Base-by-base conservation (phyloP, 495 filamentous ascomycete genomes). In the Penicillium chermesinum region DNA sequence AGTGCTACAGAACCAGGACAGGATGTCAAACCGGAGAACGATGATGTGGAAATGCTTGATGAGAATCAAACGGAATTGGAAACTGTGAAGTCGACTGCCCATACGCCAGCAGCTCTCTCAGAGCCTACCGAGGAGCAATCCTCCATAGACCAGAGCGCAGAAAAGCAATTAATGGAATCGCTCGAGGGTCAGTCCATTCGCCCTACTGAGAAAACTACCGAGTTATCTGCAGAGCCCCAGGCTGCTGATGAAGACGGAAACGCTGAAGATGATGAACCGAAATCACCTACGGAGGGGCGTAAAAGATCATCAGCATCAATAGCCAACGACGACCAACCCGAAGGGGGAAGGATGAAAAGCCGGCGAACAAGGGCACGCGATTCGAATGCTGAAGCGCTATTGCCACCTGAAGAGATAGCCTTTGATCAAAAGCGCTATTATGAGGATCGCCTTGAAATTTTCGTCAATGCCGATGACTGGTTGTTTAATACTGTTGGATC, bases 351-450 rank as follows among this genome's bases (percentile, higher is more conserved):
- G 38, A 80, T 84, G 56, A 81, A 89, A 57, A 94, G 88, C 67
- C 91, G 91, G 58, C 78, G 91, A 39, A 88, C 87, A 20, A 79
- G 88, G 50, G 84, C 87, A 20, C 78, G 89, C 30, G 89, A 91
- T 41, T 86, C 83, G 5, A 81, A 81, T 48, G 64, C 66, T 1
- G 88, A 87, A 16, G 57, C 55, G 8, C 58, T 67, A 15, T 61
- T 61, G 32, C 64, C 61, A 14, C 61, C 58, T 4, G 87, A 88
- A 17, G 77, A 76, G 36, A 60, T 72, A 17, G 54, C 65, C 3
- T 75, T 84, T 51, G 85, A 91, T 48, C 78, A 81, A 25, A 74
- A 76, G n/a, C 85, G 81, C 9, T 81, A 87, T 47, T 81, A 83
- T 46, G 83, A 86, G 42, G 82, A 85, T 41, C 82, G 87, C 44